These are phyloP conservation scores for Rhodotorula sp. DNA, from an alignment of 1,284 basidiomycete species.

Conservation along the genomic window DNA sequence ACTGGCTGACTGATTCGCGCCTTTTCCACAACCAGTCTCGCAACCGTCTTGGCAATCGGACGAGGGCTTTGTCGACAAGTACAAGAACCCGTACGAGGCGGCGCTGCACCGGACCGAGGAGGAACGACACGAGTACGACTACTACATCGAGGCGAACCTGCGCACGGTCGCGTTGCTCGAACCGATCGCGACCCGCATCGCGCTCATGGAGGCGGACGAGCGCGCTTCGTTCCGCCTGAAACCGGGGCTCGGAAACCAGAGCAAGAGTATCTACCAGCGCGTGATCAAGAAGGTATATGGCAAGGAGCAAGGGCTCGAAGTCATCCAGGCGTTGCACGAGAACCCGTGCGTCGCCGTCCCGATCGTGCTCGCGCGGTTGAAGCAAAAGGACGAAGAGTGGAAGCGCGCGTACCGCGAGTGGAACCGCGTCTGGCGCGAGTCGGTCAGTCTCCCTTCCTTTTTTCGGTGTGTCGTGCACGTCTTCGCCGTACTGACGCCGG, in stretches of 20 bases:
- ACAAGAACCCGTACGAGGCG: conserved; percentile 97
- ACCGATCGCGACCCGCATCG: conserved; percentile 80
- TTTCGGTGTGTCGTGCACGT: too few species aligned
- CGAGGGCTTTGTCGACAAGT: conserved; percentile 91
- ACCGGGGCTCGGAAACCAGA: conserved; percentile 82
- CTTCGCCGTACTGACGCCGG: conserved; percentile 54
- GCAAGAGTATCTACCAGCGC: conserved; percentile 85
- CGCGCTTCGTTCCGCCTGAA: conserved; percentile 78
- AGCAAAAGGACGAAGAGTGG: conserved; percentile 98
- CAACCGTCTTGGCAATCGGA: conserved; percentile 96
- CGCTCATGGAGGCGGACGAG: conserved; percentile 86
- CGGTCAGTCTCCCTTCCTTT: conserved; percentile 13
- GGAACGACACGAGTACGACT: conserved; percentile 97
- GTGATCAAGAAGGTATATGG: conserved; percentile 96
- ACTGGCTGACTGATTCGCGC: too few species aligned
- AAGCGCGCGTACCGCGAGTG: conserved; percentile 89
- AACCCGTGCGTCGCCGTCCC: conserved; percentile 86
- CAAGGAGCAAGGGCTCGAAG: conserved; percentile 72
- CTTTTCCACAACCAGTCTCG: conserved; percentile 59
- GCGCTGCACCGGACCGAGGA: conserved; percentile 95
- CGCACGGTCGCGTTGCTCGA: conserved; percentile 91
- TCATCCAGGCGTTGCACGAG: conserved; percentile 88
- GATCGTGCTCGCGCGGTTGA: conserved; percentile 84
- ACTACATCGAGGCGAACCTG: conserved; percentile 87
- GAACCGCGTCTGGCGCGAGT: conserved; percentile 93